Percentiles rank a stretch among this genome's conserved stretches.
These are phyloP conservation scores for Bacterosira constricta DNA, from an alignment of 108 stramenopile species.

Conservation along the genomic window DNA sequence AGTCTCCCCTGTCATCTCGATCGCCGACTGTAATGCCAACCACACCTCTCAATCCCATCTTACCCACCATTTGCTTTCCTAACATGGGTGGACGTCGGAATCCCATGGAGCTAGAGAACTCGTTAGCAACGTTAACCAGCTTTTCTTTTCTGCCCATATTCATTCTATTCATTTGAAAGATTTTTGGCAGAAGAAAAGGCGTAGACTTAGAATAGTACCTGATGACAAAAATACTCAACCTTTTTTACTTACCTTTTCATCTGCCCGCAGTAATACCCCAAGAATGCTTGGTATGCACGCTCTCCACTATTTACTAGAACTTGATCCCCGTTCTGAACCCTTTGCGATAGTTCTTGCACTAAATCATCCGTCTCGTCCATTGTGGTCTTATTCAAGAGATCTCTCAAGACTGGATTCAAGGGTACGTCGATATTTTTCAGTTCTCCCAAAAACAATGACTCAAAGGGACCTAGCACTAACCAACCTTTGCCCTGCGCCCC, in stretches of 20 bases:
- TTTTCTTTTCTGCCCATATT: constrained; percentile 38
- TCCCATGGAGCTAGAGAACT: constrained; percentile 40
- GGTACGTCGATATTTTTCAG: constrained; percentile 35
- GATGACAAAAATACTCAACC: no score
- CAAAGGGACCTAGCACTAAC: constrained; percentile 67
- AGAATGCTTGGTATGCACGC: constrained; percentile 56
- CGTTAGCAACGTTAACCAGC: constrained; percentile 56
- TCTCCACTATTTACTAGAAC: constrained; percentile 17
- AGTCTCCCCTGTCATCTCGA: neutral
- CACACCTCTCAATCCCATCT: constrained; percentile 70
- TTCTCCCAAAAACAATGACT: constrained; percentile 29
- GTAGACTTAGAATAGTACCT: no score
- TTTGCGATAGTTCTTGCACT: constrained; percentile 4
- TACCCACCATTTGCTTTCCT: constrained; percentile 64
- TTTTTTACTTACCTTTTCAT: no score
- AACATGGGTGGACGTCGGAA: constrained; percentile 48
- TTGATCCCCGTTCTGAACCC: constrained; percentile 30
- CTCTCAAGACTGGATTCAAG: constrained; percentile 18
- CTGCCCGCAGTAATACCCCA: constrained; percentile 75
- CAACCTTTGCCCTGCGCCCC: constrained; percentile 75
- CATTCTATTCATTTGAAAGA: no score
- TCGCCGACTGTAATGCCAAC: constrained; percentile 33
- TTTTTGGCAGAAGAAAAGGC: no score
- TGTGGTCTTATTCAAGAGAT: neutral
- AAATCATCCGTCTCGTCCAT: constrained; percentile 18